Evolutionary conservation across 768 basidiomycete genomes (phyloP), one percentile per base, ranked within the genome.

Genomic region (Lactarius akahatsu): DNA sequence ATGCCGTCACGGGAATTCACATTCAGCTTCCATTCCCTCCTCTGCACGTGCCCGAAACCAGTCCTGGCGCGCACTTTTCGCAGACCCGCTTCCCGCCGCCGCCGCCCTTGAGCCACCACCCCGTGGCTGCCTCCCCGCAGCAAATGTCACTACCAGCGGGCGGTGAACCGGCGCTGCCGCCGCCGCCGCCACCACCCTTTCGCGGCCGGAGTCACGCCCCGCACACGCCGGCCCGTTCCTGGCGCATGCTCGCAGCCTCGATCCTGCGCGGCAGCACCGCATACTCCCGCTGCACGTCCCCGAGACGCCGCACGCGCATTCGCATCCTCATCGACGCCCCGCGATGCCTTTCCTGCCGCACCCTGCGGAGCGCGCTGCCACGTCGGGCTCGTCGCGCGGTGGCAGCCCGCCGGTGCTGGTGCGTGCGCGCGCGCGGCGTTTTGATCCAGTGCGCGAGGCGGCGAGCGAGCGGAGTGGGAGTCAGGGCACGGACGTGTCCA

Each of bases 401-500:
- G 61, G 38, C 26, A 64, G 59, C 43, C 52, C 62, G 4, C 54
- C 61, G 18, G 56, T 57, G 23, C 40, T 54, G 23, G 56, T 59
- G 23, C 58, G 54, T 47, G 5, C 28, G 23, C 68, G 65, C 30
- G 13, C 59, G 20, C 59, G 40, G 8, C 72, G 72, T 16, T 73
- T 73, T 18, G 72, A 73, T 43, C 72, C 72, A 4, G 72, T 73
- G 15, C 72, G 66, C 47, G 70, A 69, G 36, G 71, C 67, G 0
- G 55, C 64, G 55, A 69, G 67, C 57, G 70, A 69, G 41, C 52
- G 60, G 28, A 56, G 67, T 23, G 59, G 57, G 20, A 70, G 69
- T 28, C 61, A 54, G 56, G 55, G 67, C 15, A 69, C 61, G 9
- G 57, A 68, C 20, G 15, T 23, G 58, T 61, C 64, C 8, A 64